Evolutionary conservation across 805 yeast species (phyloP), one percentile per base, ranked within the genome.

Genomic region (Kockiozyma suomiensis): DNA sequence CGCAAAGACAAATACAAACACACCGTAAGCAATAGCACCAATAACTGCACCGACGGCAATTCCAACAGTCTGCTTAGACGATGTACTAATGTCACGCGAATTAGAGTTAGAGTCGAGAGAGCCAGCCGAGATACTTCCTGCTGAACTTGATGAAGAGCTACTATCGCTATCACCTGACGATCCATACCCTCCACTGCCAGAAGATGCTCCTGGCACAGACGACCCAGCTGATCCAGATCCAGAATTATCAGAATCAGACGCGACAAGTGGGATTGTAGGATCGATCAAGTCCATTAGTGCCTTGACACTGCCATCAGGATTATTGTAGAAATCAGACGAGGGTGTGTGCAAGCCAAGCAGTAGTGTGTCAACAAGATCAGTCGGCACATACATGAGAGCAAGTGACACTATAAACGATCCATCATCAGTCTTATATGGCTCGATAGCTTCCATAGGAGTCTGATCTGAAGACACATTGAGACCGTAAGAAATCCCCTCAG

Each of bases 371-470:
- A 88, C 80, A 32, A 80, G 74, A 12, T 73, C 72, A 10, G 75
- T 72, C 23, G 96, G 96, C 76, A 90, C 87, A 72, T 88, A 90
- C 56, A 90, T 87, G 72, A 87, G 87, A 5, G 97, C 98, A 62
- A 92, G 88, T 0, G 97, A 88, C 56, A 89, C 89, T 61, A 90
- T 81, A 73, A 90, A 93, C 50, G 77, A 78, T 51, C 78, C 78
- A 13, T 74, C 75, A 1, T 77, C 57, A 1, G 89, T 81, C 17
- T 85, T 79, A 70, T 85, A 88, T 40, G 98, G 98, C 61, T 86
- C 85, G 68, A 93, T 79, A 72, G 86, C 83, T 59, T 78, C 76
- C 65, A 92, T 90, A 7, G 84, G 72, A 23, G 89, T 82, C 30
- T 76, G 75, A 4, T 81, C 62, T 21, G 70, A 66, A 51, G 71